A percentile compares a stretch with the other conserved stretches of the same genome.
phyloP scores from a whole-genome alignment of 2,329 filamentous ascomycete species.

The Colletotrichum lupini region DNA sequence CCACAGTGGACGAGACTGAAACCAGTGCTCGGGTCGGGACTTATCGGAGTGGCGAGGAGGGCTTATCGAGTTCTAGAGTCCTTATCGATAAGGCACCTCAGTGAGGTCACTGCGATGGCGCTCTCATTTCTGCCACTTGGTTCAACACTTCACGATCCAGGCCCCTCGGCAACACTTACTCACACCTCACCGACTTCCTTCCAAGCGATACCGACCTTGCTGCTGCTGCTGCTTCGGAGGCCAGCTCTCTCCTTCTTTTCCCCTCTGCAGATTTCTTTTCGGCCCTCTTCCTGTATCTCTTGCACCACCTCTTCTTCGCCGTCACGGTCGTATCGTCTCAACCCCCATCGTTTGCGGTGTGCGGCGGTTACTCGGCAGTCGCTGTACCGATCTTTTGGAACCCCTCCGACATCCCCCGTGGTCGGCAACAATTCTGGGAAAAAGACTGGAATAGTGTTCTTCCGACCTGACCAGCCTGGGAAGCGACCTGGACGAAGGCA shows the following conservation, averaged over 20 bases:
- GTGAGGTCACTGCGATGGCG: slow-evolving; percentile 28
- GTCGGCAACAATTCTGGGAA: slow-evolving; percentile 1
- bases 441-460: not conserved
- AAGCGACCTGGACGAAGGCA: not conserved
- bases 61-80: not conserved
- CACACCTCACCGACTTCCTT: not conserved
- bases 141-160: slow-evolving; percentile 26
- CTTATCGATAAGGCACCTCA: slow-evolving; percentile 29
- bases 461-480: not conserved
- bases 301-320: not conserved
- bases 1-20: slow-evolving; percentile 18
- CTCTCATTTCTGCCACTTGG: slow-evolving; percentile 30
- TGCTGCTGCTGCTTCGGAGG: not conserved
- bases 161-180: slow-evolving; percentile 7
- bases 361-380: slow-evolving; percentile 30
- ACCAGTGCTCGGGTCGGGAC: slow-evolving; percentile 19
- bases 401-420: slow-evolving; percentile 28
- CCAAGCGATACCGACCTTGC: not conserved
- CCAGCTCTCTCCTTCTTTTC: not conserved
- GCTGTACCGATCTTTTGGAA: slow-evolving; percentile 18
- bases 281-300: not conserved
- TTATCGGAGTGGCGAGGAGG: slow-evolving; percentile 28
- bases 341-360: not conserved
- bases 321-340: slow-evolving; percentile 18
- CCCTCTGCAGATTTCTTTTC: not conserved